phyloP scores from a whole-genome alignment of 768 basidiomycete species.

The Xerocomellus chrysenteron region DNA sequence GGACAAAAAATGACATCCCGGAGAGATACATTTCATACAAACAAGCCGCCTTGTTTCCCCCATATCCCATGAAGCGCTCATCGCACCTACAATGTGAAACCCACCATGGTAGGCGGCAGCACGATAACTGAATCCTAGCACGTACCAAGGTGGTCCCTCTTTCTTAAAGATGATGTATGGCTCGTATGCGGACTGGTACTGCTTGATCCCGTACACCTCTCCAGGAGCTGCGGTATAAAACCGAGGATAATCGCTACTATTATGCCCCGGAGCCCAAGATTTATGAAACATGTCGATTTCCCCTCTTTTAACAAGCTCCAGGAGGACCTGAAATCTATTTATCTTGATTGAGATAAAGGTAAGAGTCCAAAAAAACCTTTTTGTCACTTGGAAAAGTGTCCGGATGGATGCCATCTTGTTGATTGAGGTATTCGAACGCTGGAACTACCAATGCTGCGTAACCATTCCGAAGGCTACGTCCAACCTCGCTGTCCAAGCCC shows the following conservation, averaged over 20 bases:
- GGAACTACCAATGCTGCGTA: slow-evolving; percentile 75
- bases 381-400: slow-evolving; percentile 67
- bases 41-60: slow-evolving; percentile 91
- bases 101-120: not conserved
- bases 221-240: slow-evolving; percentile 63
- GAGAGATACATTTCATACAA: slow-evolving; percentile 89
- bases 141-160: slow-evolving; percentile 71
- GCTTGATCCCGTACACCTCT: slow-evolving; percentile 70
- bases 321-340: slow-evolving; percentile 42
- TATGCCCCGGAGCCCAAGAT: slow-evolving; percentile 76
- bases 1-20: slow-evolving; percentile 79
- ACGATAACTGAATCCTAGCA: not conserved
- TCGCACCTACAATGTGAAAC: slow-evolving; percentile 66
- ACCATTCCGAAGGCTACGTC: slow-evolving; percentile 52
- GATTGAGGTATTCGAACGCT: slow-evolving; percentile 77
- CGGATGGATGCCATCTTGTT: slow-evolving; percentile 60
- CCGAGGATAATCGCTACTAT: slow-evolving; percentile 71
- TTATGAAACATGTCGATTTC: slow-evolving; percentile 77
- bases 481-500: slow-evolving; percentile 34
- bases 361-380: slow-evolving; percentile 39
- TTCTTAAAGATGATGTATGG: slow-evolving; percentile 85
- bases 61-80: slow-evolving; percentile 88
- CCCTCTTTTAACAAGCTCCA: slow-evolving; percentile 53
- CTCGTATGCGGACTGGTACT: slow-evolving; percentile 84
- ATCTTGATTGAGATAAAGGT: not conserved